These are phyloP conservation scores for Aspergillus nidulans DNA, from an alignment of 495 filamentous ascomycete genomes.

Conservation along the genomic window DNA sequence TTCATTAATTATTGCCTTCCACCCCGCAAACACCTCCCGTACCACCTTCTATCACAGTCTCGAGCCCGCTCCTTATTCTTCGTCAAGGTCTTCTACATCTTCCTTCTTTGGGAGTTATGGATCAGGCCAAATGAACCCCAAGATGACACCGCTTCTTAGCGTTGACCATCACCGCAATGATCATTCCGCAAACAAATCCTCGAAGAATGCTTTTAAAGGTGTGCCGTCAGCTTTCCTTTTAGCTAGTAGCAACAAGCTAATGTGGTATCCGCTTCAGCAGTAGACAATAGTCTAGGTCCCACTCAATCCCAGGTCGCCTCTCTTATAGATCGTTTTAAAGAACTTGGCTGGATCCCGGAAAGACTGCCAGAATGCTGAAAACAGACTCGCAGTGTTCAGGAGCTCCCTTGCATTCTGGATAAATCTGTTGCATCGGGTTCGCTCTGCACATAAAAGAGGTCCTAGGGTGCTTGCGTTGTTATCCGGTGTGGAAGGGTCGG, in stretches of 20 bases:
- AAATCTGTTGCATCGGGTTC: not conserved
- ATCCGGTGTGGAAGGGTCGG: not conserved
- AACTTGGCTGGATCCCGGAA: not conserved
- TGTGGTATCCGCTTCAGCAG: not conserved
- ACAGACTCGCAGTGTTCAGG: not conserved
- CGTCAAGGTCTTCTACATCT: not conserved
- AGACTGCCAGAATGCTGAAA: not conserved
- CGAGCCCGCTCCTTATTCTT: too few relatives aligned
- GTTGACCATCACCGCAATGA: too few relatives aligned
- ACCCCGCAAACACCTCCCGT: too few relatives aligned
- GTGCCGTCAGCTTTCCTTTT: not conserved
- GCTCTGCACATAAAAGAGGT: not conserved
- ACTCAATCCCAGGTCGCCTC: not conserved
- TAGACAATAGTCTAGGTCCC: not conserved
- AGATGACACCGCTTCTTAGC: not conserved
- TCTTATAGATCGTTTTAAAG: not conserved
- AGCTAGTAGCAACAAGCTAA: not conserved
- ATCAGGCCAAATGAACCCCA: not conserved
- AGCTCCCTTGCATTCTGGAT: not conserved
- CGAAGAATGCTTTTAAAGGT: not conserved
- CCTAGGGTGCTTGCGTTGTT: not conserved
- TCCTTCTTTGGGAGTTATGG: not conserved
- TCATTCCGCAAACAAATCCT: not conserved
- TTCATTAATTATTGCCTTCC: too few relatives aligned
- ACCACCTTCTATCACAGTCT: too few relatives aligned